A percentile compares a stretch with the other conserved stretches of the same genome.
Conservation (phyloP, 2,329 filamentous ascomycete genomes). For the Ascochyta fabae region DNA sequence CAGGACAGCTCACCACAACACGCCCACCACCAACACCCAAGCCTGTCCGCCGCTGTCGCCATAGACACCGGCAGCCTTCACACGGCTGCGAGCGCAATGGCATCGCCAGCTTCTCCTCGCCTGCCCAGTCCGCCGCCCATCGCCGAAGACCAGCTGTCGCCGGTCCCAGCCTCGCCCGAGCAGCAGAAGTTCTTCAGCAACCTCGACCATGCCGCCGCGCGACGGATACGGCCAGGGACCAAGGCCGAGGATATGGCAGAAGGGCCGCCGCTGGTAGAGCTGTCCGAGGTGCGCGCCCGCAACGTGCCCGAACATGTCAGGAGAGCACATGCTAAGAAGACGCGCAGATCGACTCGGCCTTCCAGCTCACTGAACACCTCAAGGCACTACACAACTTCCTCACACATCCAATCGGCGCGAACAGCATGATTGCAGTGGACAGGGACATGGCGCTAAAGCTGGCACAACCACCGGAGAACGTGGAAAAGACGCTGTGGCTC, state of each 20-base stretch:
- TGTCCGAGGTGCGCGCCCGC: constrained; percentile 72
- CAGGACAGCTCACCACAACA: constrained; percentile 20
- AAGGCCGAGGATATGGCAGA: constrained; percentile 91
- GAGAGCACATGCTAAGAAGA: constrained; percentile 26
- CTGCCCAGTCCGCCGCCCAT: constrained; percentile 94
- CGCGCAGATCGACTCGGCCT: constrained; percentile 87
- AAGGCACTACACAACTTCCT: constrained; percentile 87
- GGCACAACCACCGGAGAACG: constrained; percentile 77
- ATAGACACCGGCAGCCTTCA: background rate
- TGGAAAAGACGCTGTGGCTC: constrained; percentile 90
- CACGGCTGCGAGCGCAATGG: constrained; percentile 27
- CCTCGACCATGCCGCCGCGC: constrained; percentile 75
- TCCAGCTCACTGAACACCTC: constrained; percentile 96
- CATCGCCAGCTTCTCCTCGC: constrained; percentile 71
- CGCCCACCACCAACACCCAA: background rate
- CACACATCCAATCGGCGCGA: constrained; percentile 64
- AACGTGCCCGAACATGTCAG: background rate
- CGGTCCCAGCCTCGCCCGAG: constrained; percentile 66
- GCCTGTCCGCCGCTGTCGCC: background rate
- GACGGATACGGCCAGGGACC: constrained; percentile 90
- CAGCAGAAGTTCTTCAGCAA: constrained; percentile 61
- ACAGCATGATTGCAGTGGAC: constrained; percentile 73
- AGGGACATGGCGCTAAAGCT: constrained; percentile 77
- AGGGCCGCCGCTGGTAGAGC: constrained; percentile 84
- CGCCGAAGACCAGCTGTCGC: constrained; percentile 92